Base-by-base conservation (phyloP, 176 grass and related monocot species). In the Tillandsia fasciculata region DNA sequence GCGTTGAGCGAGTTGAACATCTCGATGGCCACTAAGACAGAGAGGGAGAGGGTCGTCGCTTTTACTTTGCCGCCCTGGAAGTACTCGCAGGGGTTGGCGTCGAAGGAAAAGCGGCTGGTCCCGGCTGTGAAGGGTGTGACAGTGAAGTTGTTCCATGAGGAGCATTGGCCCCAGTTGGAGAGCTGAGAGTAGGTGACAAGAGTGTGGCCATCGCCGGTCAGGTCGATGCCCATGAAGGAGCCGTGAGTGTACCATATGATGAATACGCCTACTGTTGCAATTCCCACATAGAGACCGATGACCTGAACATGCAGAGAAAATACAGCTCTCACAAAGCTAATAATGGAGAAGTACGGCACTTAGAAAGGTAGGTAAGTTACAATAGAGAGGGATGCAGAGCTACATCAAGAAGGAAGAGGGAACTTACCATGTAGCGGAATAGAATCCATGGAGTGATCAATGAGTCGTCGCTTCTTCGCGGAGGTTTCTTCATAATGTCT, bases 1-100 rank as follows among this genome's bases (percentile, higher is more conserved):
- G 93, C 93, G 20, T 96, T 96, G 12, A 96, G 83, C 1, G 92
- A 92, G 78, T 96, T 96, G 78, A 96, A 96, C 92, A 96, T 92
- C 86, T 96, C 92, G 2, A 96, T 96, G 1, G 92, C 92, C 75
- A 92, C 88, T 10, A 96, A 70, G 48, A 92, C 92, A 0, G 92
- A 92, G 2, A 96, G 65, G 0, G 92, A 92, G 8, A 96, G 86
- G 0, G 92, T 96, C 3, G 81, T 96, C 0, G 92, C 94, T 80
- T 99, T 99, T 70, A 99, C 94, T 83, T 99, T 99, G 52, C 94
- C 94, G 3, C 77, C 17, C 15, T 85, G 82, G 69, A 99, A 99
- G 72, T 99, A 99, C 20, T 99, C 89, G 12, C 94, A 99, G 1
- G 94, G 89, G 63, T 88, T 74, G 14, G 57, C 50, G 52, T 96